Evolutionary conservation across 352 stramenopile genomes (phyloP), one percentile per base, ranked within the genome.

Genomic region (Pythium oligandrum): DNA sequence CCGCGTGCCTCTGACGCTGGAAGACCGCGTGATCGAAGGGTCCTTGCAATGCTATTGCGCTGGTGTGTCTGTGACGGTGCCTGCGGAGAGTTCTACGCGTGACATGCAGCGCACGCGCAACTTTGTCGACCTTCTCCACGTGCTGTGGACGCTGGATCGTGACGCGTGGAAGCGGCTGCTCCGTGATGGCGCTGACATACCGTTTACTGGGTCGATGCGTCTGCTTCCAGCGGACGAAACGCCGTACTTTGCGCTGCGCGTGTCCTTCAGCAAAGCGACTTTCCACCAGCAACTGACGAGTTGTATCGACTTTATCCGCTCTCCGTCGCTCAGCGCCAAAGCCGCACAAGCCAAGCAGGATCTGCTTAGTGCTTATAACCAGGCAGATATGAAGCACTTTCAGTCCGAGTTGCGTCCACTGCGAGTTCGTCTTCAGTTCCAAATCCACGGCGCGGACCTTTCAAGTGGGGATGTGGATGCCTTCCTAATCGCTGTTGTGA

Each of bases 111-210:
- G 32, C 4, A 4, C 57, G 0, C 56, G 56, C 9, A 33, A 39
- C 12, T 48, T 50, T 5, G 3, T 63, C 6, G 49, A 63, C 4
- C 38, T 63, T 3, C 56, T 63, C n/a, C 35, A 57, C 49, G 40
- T 34, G 26, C 33, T 63, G 35, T 63, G 56, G 56, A 9, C 17
- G 2, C 8, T 63, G 5, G 49, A 63, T 40, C 49, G 44, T 8
- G 32, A 35, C 1, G 49, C 49, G 31, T 63, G 56, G 56, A 48
- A 50, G 1, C 7, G 10, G 5, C 49, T 39, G 2, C 33, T 63
- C 31, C 2, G 1, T 2, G 38, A 50, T 1, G 12, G 6, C 10
- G 31, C 57, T 12, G 37, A 40, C 7, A 35, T 57, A 5, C 8
- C 17, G 9, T 40, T 63, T 10, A 44, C 44, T 5, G 11, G 12